A percentile compares a stretch with the other conserved stretches of the same genome.
phyloP scores from a whole-genome alignment of 2,329 filamentous ascomycete genomes.

The Aspergillus uvarum region DNA sequence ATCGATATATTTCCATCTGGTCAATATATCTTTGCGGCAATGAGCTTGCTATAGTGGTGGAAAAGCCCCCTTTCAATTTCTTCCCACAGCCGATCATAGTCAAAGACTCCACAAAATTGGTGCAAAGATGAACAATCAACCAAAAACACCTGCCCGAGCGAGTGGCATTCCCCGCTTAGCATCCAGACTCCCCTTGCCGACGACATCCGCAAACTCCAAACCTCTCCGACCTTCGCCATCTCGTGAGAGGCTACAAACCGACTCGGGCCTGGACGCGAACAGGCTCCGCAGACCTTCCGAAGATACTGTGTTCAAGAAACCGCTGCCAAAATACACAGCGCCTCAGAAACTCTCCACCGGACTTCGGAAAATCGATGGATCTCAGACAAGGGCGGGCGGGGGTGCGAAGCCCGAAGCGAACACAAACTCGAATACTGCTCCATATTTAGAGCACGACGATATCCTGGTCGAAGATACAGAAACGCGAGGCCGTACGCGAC shows the following conservation, averaged over 20 bases:
- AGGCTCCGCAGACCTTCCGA: slow-evolving; percentile 42
- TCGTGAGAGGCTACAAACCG: slow-evolving; percentile 47
- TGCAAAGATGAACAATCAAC: slow-evolving; percentile 37
- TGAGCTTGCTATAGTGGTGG: not conserved
- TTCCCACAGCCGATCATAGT: not conserved
- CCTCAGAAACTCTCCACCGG: slow-evolving; percentile 24
- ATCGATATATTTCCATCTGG: not conserved
- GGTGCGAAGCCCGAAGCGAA: slow-evolving; percentile 17
- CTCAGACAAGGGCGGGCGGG: slow-evolving; percentile 22
- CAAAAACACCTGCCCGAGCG: slow-evolving; percentile 29
- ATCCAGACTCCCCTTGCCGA: slow-evolving; percentile 55
- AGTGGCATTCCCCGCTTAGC: slow-evolving; percentile 50
- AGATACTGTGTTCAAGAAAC: slow-evolving; percentile 39
- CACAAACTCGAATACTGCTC: slow-evolving; percentile 11
- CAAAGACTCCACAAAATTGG: not conserved
- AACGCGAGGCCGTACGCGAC: slow-evolving; percentile 27
- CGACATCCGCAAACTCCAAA: slow-evolving; percentile 39
- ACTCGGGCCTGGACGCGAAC: slow-evolving; percentile 38
- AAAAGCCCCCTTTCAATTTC: not conserved
- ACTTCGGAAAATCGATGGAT: slow-evolving; percentile 19
- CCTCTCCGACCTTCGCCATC: slow-evolving; percentile 50
- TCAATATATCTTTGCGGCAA: not conserved
- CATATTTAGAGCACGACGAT: slow-evolving; percentile 18
- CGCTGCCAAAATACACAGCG: slow-evolving; percentile 27
- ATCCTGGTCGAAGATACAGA: slow-evolving; percentile 20